Evolutionary conservation across 1,284 basidiomycete species (phyloP).

Genomic region (Cryptococcus amylolentus): DNA sequence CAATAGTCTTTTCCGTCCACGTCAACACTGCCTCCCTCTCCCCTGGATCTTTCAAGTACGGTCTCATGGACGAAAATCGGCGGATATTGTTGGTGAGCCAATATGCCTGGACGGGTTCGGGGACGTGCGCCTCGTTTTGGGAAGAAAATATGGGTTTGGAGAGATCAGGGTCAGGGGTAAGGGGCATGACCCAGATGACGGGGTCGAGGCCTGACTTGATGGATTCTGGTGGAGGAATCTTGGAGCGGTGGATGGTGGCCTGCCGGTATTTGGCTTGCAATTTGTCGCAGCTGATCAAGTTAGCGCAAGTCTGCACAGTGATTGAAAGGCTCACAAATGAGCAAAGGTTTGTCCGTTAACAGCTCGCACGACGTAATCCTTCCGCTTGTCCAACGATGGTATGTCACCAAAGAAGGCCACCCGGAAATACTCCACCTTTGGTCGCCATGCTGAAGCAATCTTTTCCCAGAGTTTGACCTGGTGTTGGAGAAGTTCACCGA

Average conservation of each 20-base stretch:
- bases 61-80: constrained; percentile 72
- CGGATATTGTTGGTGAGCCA: constrained; percentile 62
- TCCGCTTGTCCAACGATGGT: constrained; percentile 39
- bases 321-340: constrained; percentile 30
- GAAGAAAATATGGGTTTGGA: constrained; percentile 65
- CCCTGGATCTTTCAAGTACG: constrained; percentile 61
- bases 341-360: constrained; percentile 39
- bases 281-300: constrained; percentile 72
- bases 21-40: constrained; percentile 54
- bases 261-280: constrained; percentile 90
- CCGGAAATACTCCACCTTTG: constrained; percentile 87
- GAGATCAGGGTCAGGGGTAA: constrained; percentile 79
- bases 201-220: constrained; percentile 75
- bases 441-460: constrained; percentile 74
- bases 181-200: constrained; percentile 82
- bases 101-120: constrained; percentile 73
- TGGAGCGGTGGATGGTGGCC: constrained; percentile 71
- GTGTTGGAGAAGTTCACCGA: constrained; percentile 79
- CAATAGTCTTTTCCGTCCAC: constrained; percentile 85
- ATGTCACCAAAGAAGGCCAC: constrained; percentile 57
- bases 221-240: constrained; percentile 74
- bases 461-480: constrained; percentile 78
- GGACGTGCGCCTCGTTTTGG: constrained; percentile 66
- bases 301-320: neutral
- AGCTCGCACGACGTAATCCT: constrained; percentile 47